Percentiles rank a stretch among this genome's conserved stretches.
These are phyloP conservation scores for Ambrosia trifida DNA, from an alignment of 129 eudicot genomes.

Conservation along the genomic window DNA sequence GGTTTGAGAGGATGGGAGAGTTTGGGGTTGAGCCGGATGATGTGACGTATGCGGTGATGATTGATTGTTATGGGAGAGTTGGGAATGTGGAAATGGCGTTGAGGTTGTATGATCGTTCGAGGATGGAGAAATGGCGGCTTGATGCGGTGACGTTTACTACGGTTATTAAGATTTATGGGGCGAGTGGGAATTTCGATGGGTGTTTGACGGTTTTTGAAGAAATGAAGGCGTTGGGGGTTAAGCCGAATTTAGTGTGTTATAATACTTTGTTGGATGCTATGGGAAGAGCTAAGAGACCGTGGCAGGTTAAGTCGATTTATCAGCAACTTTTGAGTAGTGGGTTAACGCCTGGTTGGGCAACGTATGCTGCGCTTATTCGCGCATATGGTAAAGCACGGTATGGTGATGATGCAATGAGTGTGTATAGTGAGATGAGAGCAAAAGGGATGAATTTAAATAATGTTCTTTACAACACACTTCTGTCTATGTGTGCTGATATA, in stretches of 20 bases:
- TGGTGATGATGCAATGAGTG: conserved; percentile 70
- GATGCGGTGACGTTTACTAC: conserved; percentile 69
- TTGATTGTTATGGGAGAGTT: conserved; percentile 76
- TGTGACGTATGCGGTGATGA: conserved; percentile 72
- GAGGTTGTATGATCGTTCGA: conserved; percentile 73
- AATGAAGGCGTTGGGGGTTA: conserved; percentile 85
- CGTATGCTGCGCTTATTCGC: conserved; percentile 72
- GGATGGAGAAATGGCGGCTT: conserved; percentile 79
- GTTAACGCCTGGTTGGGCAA: conserved; percentile 64
- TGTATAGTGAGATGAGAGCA: conserved; percentile 76
- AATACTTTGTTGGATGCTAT: conserved; percentile 81
- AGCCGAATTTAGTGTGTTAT: conserved; percentile 57
- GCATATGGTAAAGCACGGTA: conserved; percentile 74
- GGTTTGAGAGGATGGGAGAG: conserved; percentile 77
- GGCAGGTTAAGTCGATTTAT: conserved; percentile 79
- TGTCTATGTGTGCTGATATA: conserved; percentile 83
- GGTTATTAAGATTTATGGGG: conserved; percentile 58
- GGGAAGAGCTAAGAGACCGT: conserved; percentile 97
- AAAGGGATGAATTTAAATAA: conserved; percentile 67
- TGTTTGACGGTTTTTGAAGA: conserved; percentile 91
- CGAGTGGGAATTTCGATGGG: conserved; percentile 75
- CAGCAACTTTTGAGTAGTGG: conserved; percentile 65
- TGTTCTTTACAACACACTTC: conserved; percentile 67
- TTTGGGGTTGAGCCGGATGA: conserved; percentile 71
- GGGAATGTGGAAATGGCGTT: conserved; percentile 79